Evolutionary conservation across 2,329 filamentous ascomycete genomes (phyloP), one percentile per base, ranked within the genome.

Genomic region (Fusarium begoniae): DNA sequence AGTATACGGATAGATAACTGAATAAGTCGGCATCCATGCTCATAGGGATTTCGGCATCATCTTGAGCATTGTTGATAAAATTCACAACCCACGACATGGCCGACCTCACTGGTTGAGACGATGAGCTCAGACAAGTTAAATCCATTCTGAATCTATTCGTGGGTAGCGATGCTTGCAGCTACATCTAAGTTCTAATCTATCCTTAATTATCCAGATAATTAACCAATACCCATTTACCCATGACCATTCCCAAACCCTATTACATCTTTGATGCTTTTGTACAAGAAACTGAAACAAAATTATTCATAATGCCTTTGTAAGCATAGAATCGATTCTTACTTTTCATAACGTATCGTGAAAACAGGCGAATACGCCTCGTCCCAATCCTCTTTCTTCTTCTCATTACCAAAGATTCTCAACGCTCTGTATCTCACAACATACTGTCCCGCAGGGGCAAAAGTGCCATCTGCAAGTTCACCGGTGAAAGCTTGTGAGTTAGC

Each of bases 361-460:
- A 81, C 62, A 2, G 78, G 76, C 17, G 86, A 83, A 74, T 85
- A 82, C 28, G 78, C 76, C 3, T 80, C 75, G 32, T 89, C 87
- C 79, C 87, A 90, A 55, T 90, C 86, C 8, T 78, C 79, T 5
- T 80, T 68, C 63, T 84, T 81, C 20, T 80, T 78, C 40, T 80
- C 78, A 64, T 90, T 82, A 10, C 88, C 88, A 75, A 87, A 88
- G 66, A 90, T 84, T 66, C 83, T 84, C 70, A 90, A 78, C 6
- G 87, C 85, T 64, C 83, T 83, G 37, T 89, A 81, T 3, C 81
- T 81, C 56, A 90, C 81, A 78, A 84, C 86, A 79, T 90, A 90
- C 35, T 77, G 75, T 17, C 88, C 88, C 1, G 83, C 81, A 1
- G 87, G 84, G 4, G 83, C 87, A 67, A 86, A 88, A 3, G 75